Evolutionary conservation across 257 asterid genomes (phyloP).

Genomic region (Solanum bukasovii): DNA sequence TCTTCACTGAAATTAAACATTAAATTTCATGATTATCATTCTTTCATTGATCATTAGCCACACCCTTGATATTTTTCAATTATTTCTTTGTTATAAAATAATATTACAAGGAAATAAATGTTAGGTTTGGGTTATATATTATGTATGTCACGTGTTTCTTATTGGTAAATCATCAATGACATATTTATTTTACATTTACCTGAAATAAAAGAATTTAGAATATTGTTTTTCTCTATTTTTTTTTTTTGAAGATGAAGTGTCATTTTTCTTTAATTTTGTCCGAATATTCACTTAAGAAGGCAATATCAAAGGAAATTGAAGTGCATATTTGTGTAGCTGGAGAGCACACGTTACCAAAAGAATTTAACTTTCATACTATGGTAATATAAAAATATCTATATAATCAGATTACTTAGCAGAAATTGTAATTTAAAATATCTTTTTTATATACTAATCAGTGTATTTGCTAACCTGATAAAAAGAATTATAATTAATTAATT

Average conservation of each 20-base stretch:
- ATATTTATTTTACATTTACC: neutral
- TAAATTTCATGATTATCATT: neutral
- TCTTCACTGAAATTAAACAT: neutral
- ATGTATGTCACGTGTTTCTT: neutral
- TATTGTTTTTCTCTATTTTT: neutral
- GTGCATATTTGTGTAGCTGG: neutral
- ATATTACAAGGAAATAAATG: neutral
- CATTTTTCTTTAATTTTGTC: neutral
- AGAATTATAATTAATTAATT: neutral
- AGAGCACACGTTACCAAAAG: neutral
- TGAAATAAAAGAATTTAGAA: neutral
- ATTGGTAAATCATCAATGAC: neutral
- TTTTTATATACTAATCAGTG: neutral
- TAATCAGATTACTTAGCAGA: neutral
- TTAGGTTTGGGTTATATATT: neutral
- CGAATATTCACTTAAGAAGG: neutral
- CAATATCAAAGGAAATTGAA: neutral
- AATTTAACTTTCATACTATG: neutral
- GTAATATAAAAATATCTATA: neutral
- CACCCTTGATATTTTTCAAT: neutral
- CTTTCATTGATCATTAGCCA: neutral
- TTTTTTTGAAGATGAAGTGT: neutral
- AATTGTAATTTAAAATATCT: neutral
- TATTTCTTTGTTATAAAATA: neutral
- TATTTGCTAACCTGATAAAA: neutral